phyloP scores from a whole-genome alignment of 768 basidiomycete genomes.

The Russula sp. region DNA sequence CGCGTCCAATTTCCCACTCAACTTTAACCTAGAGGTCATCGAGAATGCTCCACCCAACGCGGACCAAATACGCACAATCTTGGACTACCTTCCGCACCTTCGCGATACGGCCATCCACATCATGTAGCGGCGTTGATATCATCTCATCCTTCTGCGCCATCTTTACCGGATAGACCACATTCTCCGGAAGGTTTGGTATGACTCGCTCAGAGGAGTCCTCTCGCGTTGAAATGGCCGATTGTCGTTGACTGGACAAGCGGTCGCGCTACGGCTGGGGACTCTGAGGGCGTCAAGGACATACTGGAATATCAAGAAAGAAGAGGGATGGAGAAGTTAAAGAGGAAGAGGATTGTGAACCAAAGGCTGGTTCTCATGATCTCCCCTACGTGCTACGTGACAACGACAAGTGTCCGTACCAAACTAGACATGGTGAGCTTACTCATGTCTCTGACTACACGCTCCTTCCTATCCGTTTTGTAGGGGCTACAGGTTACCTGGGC shows the following conservation, averaged over 20 bases:
- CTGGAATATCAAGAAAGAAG: slow-evolving; percentile 60
- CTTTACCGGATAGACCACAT: slow-evolving; percentile 42
- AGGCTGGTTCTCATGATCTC: slow-evolving; percentile 35
- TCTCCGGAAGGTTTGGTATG: slow-evolving; percentile 46
- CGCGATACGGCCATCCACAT: slow-evolving; percentile 32
- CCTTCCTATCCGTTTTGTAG: background rate
- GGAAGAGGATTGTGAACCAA: slow-evolving; percentile 48
- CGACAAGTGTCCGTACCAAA: background rate
- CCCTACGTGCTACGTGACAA: background rate
- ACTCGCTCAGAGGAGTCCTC: slow-evolving; percentile 54
- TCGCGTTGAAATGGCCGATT: slow-evolving; percentile 71
- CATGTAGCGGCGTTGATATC: slow-evolving; percentile 59
- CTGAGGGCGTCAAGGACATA: slow-evolving; percentile 65
- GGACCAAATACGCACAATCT: slow-evolving; percentile 66
- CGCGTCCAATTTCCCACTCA: slow-evolving; percentile 48
- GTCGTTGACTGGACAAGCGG: slow-evolving; percentile 77
- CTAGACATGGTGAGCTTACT: background rate
- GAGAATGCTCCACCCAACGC: slow-evolving; percentile 60
- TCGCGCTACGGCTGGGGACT: slow-evolving; percentile 59
- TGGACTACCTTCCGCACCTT: slow-evolving; percentile 53
- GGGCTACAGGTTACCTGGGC: background rate
- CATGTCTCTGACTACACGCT: background rate
- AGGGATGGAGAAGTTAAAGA: slow-evolving; percentile 64
- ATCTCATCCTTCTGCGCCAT: slow-evolving; percentile 51
- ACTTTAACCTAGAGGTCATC: slow-evolving; percentile 70